These are phyloP conservation scores for Termitomyces sp. DNA, from an alignment of 768 basidiomycete genomes.

Conservation along the genomic window DNA sequence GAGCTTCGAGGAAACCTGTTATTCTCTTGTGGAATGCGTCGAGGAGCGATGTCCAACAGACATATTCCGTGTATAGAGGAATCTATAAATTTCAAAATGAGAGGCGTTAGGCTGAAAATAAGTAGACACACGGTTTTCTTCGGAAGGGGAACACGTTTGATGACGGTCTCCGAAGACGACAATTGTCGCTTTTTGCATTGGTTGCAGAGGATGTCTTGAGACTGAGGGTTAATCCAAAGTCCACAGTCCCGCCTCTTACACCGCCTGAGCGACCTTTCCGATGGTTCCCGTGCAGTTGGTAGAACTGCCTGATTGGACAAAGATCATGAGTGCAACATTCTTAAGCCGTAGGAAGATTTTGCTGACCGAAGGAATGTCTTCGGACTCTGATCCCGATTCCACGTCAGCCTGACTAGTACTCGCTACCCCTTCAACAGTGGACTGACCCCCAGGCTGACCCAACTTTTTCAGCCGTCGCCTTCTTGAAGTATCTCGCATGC, in stretches of 20 bases:
- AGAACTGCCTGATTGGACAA: slow-evolving; percentile 4
- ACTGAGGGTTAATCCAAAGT: slow-evolving; percentile 13
- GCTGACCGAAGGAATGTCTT: slow-evolving; percentile 10
- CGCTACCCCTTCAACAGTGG: not conserved
- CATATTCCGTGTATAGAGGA: slow-evolving; percentile 33
- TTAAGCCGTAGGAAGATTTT: not conserved
- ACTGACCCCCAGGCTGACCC: not conserved
- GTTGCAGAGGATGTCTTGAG: slow-evolving; percentile 19
- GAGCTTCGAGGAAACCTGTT: slow-evolving; percentile 32
- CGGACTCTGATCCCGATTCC: slow-evolving; percentile 6
- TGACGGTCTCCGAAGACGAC: not conserved
- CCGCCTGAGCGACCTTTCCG: slow-evolving; percentile 6
- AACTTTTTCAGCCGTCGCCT: slow-evolving; percentile 9
- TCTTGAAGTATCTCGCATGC: slow-evolving; percentile 19
- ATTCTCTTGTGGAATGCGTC: slow-evolving; percentile 24
- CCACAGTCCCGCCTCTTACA: slow-evolving; percentile 26
- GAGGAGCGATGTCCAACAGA: slow-evolving; percentile 27
- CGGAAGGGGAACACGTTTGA: not conserved
- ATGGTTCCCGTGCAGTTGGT: slow-evolving; percentile 2
- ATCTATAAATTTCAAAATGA: slow-evolving; percentile 18
- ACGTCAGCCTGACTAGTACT: not conserved
- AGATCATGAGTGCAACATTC: not conserved
- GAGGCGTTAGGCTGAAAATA: not conserved
- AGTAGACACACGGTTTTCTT: slow-evolving; percentile 4
- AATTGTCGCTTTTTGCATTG: slow-evolving; percentile 25